Conservation (phyloP, 129 eudicot genomes). For the Lonicera japonica region DNA sequence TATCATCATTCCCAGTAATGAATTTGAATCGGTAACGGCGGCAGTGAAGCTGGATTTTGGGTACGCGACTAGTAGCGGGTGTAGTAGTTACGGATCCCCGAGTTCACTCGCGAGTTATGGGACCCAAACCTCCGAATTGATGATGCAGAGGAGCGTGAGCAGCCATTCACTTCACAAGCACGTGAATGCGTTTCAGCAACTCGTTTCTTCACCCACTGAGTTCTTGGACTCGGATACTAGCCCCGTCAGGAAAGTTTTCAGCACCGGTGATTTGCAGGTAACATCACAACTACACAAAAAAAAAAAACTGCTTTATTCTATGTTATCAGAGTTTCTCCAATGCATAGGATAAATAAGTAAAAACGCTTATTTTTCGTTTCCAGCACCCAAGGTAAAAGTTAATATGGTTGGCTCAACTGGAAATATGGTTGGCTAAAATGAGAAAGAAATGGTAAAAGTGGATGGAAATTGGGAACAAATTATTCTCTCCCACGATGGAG, state of each 20-base stretch:
- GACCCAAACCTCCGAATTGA: slow-evolving; percentile 13
- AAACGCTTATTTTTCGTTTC: no score
- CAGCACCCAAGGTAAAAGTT: no score
- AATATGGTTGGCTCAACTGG: no score
- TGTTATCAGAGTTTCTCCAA: no score
- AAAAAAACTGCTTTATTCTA: no score
- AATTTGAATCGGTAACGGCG: slow-evolving; percentile 25
- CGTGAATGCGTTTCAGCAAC: slow-evolving; percentile 13
- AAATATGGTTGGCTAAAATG: no score
- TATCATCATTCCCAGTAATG: slow-evolving; percentile 18
- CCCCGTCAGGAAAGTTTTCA: slow-evolving; percentile 36
- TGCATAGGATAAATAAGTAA: no score
- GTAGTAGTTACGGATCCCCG: slow-evolving; percentile 51
- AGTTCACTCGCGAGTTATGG: slow-evolving; percentile 31
- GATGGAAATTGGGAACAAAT: no score
- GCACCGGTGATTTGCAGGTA: slow-evolving; percentile 55
- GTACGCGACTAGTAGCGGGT: slow-evolving; percentile 17
- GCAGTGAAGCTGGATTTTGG: slow-evolving; percentile 23
- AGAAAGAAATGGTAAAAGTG: no score
- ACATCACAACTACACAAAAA: no score
- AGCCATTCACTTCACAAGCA: slow-evolving; percentile 34
- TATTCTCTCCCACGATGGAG: no score
- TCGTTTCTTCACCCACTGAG: slow-evolving; percentile 21
- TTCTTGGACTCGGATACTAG: slow-evolving; percentile 23
- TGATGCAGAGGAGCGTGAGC: slow-evolving; percentile 38